Percentiles rank a stretch among this genome's conserved stretches.
Conservation (phyloP, 208 protist species). For the Herpetomonas tarakana region DNA sequence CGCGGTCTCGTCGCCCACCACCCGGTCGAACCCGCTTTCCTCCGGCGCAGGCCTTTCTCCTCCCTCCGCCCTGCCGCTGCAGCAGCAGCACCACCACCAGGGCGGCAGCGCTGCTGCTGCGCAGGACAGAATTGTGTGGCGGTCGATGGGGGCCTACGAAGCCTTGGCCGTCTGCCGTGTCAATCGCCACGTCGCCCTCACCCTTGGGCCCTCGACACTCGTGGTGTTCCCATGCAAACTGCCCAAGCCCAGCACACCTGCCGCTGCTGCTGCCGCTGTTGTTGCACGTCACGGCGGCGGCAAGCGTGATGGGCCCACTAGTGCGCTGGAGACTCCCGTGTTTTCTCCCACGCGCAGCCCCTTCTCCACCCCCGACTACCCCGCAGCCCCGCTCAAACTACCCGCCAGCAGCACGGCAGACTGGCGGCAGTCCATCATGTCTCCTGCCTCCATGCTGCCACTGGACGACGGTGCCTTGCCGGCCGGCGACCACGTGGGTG, state of each 20-base stretch:
- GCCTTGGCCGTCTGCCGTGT: constrained; percentile 58
- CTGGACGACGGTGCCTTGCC: not conserved
- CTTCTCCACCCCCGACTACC: not conserved
- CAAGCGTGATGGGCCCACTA: too few relatives aligned
- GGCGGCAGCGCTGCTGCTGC: not conserved
- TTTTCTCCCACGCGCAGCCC: not conserved
- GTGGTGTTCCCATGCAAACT: constrained; percentile 57
- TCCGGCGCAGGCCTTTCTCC: too few relatives aligned
- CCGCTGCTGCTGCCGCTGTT: not conserved
- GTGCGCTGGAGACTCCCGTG: not conserved
- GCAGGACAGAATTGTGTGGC: constrained; percentile 52
- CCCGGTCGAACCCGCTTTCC: not conserved
- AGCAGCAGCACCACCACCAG: too few relatives aligned
- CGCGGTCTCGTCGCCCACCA: not conserved
- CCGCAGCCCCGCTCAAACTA: too few relatives aligned
- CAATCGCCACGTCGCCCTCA: constrained; percentile 64
- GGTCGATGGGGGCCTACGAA: constrained; percentile 55
- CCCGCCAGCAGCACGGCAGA: not conserved
- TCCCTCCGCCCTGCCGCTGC: too few relatives aligned
- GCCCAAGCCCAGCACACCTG: not conserved
- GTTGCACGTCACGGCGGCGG: not conserved
- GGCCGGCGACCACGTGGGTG: not conserved
- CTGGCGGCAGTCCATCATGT: not conserved
- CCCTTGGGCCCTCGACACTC: constrained; percentile 39
- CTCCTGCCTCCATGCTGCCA: not conserved